These are phyloP conservation scores for Aspergillus neotritici DNA, from an alignment of 2,329 filamentous ascomycete species.

Conservation along the genomic window DNA sequence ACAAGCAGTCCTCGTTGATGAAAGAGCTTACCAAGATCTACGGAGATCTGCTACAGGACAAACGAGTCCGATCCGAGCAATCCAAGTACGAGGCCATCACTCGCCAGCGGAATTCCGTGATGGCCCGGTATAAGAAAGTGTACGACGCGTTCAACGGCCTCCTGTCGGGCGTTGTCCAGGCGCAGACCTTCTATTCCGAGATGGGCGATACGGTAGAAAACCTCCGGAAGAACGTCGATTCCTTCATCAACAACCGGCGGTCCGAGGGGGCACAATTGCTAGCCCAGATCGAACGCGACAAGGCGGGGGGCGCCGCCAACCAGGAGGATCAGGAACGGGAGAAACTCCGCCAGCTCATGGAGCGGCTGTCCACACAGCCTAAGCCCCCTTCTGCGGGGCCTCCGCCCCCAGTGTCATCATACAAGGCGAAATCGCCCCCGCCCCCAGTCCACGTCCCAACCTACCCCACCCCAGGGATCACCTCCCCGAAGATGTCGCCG, in stretches of 20 bases:
- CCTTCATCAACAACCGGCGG: slow-evolving; percentile 89
- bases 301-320: slow-evolving; percentile 53
- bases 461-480: slow-evolving; percentile 27
- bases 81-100: slow-evolving; percentile 90
- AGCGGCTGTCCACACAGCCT: slow-evolving; percentile 80
- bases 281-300: slow-evolving; percentile 77
- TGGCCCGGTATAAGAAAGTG: slow-evolving; percentile 82
- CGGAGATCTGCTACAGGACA: slow-evolving; percentile 84
- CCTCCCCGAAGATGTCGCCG: slow-evolving; percentile 40
- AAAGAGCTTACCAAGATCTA: slow-evolving; percentile 89
- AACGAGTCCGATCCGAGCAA: slow-evolving; percentile 86
- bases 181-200: slow-evolving; percentile 88
- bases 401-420: slow-evolving; percentile 42
- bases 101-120: slow-evolving; percentile 70
- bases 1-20: slow-evolving; percentile 90
- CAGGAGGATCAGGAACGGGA: slow-evolving; percentile 79
- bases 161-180: slow-evolving; percentile 75
- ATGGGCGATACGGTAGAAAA: slow-evolving; percentile 94
- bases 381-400: slow-evolving; percentile 27
- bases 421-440: slow-evolving; percentile 38
- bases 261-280: slow-evolving; percentile 88
- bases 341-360: slow-evolving; percentile 82
- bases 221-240: slow-evolving; percentile 90
- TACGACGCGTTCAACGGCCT: slow-evolving; percentile 92
- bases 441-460: slow-evolving; percentile 28